A percentile compares a stretch with the other conserved stretches of the same genome.
These are phyloP conservation scores for Irpex sp. DNA, from an alignment of 1,284 basidiomycete species.

Conservation along the genomic window DNA sequence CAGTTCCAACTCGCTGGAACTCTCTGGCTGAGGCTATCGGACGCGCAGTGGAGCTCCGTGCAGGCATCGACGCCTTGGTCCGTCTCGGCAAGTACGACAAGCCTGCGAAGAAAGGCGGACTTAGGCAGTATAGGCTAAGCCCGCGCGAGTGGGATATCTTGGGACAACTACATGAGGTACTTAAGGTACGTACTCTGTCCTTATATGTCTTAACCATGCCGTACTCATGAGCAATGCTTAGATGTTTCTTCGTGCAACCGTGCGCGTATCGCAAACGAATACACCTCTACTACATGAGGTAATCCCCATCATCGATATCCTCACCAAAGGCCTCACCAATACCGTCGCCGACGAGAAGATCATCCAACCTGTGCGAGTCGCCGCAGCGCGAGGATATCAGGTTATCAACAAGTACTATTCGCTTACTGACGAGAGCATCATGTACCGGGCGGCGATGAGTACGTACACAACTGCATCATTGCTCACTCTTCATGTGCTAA, in stretches of 20 bases:
- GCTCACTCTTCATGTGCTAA: not conserved
- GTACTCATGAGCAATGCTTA: not conserved
- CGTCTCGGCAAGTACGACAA: conserved; percentile 7
- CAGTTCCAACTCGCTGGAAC: conserved; percentile 20
- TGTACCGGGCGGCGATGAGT: conserved; percentile 5
- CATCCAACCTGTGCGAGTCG: not conserved
- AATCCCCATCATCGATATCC: conserved; percentile 1
- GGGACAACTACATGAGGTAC: not conserved
- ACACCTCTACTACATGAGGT: not conserved
- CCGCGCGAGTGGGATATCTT: conserved; percentile 4
- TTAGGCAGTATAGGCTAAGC: conserved; percentile 9
- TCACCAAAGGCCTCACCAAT: not conserved
- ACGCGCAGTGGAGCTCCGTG: conserved; percentile 11
- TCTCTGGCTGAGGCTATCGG: conserved; percentile 14
- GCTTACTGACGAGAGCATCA: conserved; percentile 1
- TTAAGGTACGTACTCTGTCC: not conserved
- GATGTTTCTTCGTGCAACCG: not conserved
- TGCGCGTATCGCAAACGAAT: not conserved
- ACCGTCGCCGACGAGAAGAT: not conserved
- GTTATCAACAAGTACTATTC: conserved; percentile 6
- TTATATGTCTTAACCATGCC: not conserved
- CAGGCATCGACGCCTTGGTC: conserved; percentile 8
- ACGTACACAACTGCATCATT: not conserved
- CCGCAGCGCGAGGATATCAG: not conserved
- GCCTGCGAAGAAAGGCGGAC: not conserved